Conservation (phyloP, 1,284 basidiomycete genomes). For the Microbotryomycetes sp. region DNA sequence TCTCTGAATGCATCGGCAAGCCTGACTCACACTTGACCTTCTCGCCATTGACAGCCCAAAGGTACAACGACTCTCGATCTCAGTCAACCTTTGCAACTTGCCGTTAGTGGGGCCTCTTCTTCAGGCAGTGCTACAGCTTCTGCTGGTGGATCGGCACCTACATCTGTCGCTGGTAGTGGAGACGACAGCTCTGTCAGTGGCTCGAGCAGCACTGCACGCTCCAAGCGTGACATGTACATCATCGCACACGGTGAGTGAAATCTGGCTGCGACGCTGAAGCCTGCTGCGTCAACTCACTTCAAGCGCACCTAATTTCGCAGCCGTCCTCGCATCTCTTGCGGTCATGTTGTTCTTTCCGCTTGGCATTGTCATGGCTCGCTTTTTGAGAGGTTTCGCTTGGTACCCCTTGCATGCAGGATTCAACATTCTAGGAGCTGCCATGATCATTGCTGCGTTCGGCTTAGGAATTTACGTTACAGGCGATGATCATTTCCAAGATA, state of each 20-base stretch:
- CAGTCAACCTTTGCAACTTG: neutral
- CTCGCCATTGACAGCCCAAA: neutral
- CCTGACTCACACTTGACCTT: neutral
- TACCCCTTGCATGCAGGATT: conserved; percentile 12
- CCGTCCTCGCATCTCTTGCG: conserved; percentile 55
- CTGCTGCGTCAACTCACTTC: too few relatives aligned
- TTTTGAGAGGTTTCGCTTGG: conserved; percentile 16
- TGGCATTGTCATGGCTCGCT: conserved; percentile 21
- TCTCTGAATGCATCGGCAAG: neutral
- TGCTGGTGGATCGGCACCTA: neutral
- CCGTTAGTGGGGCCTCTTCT: neutral
- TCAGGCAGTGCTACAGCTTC: neutral
- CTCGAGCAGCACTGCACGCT: neutral
- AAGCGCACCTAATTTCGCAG: conserved; percentile 46
- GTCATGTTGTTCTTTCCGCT: conserved; percentile 17
- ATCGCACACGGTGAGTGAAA: conserved; percentile 13
- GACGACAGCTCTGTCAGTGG: neutral
- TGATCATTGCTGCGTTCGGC: conserved; percentile 13
- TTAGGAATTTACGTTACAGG: conserved; percentile 3
- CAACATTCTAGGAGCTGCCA: conserved; percentile 2
- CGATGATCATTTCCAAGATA: conserved; percentile 2
- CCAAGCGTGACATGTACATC: conserved; percentile 16
- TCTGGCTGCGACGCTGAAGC: neutral
- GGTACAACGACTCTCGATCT: conserved; percentile 7
- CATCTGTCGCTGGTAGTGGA: neutral